A percentile compares a stretch with the other conserved stretches of the same genome.
phyloP scores from a whole-genome alignment of 345 rosid genomes.

The Rhizophora mangle region DNA sequence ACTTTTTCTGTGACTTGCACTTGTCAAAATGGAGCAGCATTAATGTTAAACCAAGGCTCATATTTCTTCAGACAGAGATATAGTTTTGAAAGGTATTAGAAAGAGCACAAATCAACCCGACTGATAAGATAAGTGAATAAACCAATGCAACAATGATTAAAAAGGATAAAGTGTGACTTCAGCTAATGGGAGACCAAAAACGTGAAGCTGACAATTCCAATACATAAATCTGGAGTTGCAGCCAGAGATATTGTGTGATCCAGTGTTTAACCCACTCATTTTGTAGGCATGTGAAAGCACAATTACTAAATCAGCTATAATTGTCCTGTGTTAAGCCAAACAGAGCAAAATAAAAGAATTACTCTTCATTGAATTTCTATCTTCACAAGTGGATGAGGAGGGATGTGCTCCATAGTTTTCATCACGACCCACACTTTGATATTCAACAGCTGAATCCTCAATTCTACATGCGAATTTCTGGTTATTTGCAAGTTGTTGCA shows the following conservation, averaged over 20 bases:
- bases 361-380: constrained; percentile 64
- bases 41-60: too few species aligned
- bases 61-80: too few species aligned
- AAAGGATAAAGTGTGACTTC: not conserved
- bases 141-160: too few species aligned
- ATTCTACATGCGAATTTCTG: constrained; percentile 35
- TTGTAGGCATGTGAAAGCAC: too few species aligned
- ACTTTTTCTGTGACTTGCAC: too few species aligned
- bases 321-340: constrained; percentile 3
- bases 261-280: not conserved
- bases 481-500: constrained; percentile 52
- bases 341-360: constrained; percentile 23
- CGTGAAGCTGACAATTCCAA: constrained; percentile 5
- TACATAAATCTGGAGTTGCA: not conserved
- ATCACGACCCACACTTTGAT: constrained; percentile 61
- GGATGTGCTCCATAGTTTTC: constrained; percentile 49
- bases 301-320: constrained; percentile 4
- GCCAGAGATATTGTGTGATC: not conserved
- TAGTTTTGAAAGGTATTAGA: too few species aligned
- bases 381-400: constrained; percentile 57
- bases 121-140: too few species aligned
- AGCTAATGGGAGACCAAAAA: not conserved
- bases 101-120: too few species aligned
- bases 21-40: too few species aligned
- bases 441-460: constrained; percentile 52